These are phyloP conservation scores for Alloascoidea africana DNA, from an alignment of 805 yeast species.

Conservation along the genomic window DNA sequence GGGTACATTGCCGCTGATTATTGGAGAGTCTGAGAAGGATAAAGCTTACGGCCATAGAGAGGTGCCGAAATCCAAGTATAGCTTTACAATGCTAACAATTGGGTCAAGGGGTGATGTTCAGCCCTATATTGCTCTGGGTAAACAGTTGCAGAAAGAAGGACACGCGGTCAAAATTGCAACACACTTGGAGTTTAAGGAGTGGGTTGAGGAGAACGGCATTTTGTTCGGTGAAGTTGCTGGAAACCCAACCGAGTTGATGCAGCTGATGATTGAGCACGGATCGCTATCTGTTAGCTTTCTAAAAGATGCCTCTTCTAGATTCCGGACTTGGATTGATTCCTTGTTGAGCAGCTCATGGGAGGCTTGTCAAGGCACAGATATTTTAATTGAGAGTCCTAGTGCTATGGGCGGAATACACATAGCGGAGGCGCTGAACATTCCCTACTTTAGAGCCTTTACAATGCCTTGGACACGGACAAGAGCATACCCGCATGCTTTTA, in stretches of 20 bases:
- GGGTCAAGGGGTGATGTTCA: conserved; percentile 97
- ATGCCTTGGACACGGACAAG: conserved; percentile 98
- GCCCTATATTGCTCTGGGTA: conserved; percentile 85
- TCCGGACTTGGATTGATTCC: conserved; percentile 72
- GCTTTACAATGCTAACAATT: conserved; percentile 64
- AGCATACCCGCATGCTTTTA: conserved; percentile 93
- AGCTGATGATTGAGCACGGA: conserved; percentile 85
- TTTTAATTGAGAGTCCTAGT: conserved; percentile 88
- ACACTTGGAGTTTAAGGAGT: conserved; percentile 64
- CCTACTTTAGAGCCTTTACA: conserved; percentile 89
- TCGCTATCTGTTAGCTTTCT: conserved; percentile 70
- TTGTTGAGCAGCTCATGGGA: conserved; percentile 64
- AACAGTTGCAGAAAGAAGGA: conserved; percentile 66
- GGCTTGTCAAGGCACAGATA: conserved; percentile 73
- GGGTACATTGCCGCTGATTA: not conserved
- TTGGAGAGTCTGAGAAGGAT: not conserved
- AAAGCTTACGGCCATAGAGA: not conserved
- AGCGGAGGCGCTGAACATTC: conserved; percentile 81
- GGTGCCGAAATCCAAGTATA: not conserved
- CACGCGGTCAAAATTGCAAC: conserved; percentile 78
- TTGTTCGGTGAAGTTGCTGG: conserved; percentile 73
- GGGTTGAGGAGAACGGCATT: conserved; percentile 57
- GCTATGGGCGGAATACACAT: conserved; percentile 93
- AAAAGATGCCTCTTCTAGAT: conserved; percentile 67
- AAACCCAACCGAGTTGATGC: conserved; percentile 83